Evolutionary conservation across 2,329 filamentous ascomycete species (phyloP).

Genomic region (Coleophoma cylindrospora): DNA sequence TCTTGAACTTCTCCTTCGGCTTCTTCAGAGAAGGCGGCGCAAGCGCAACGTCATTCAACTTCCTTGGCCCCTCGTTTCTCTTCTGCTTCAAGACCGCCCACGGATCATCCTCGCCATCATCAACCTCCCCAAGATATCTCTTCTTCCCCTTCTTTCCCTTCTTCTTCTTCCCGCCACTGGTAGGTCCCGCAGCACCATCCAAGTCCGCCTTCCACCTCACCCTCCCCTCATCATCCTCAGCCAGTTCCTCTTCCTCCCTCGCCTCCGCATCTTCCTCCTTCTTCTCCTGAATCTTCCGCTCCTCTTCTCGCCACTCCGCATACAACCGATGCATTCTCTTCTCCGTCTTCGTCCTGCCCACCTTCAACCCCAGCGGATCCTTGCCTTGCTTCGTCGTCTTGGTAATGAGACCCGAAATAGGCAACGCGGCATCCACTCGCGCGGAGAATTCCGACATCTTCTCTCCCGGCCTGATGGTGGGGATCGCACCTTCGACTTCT

Average conservation of each 20-base stretch:
- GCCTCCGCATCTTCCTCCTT: constrained; percentile 21
- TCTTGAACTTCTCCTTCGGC: constrained; percentile 30
- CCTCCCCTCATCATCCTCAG: constrained; percentile 20
- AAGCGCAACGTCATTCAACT: constrained; percentile 31
- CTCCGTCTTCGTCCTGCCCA: constrained; percentile 75
- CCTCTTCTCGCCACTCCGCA: constrained; percentile 69
- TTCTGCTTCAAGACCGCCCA: constrained; percentile 24
- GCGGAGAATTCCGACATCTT: constrained; percentile 74
- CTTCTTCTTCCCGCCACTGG: constrained; percentile 27
- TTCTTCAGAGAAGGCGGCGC: constrained; percentile 26
- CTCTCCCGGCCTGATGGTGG: constrained; percentile 79
- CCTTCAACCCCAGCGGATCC: constrained; percentile 60
- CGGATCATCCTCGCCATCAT: constrained; percentile 28
- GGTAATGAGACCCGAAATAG: constrained; percentile 64
- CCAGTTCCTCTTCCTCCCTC: constrained; percentile 24
- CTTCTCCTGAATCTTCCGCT: constrained; percentile 40
- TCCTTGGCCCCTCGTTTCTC: constrained; percentile 20
- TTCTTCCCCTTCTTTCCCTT: constrained; percentile 21
- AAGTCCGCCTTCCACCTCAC: constrained; percentile 57
- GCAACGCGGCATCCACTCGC: constrained; percentile 80
- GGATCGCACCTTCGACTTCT: constrained; percentile 32
- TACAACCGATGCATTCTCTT: constrained; percentile 77
- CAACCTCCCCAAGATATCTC: constrained; percentile 37
- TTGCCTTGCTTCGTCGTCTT: constrained; percentile 55
- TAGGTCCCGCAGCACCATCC: constrained; percentile 39